Conservation (phyloP, 345 rosid species). For the Lepidium aucheri region DNA sequence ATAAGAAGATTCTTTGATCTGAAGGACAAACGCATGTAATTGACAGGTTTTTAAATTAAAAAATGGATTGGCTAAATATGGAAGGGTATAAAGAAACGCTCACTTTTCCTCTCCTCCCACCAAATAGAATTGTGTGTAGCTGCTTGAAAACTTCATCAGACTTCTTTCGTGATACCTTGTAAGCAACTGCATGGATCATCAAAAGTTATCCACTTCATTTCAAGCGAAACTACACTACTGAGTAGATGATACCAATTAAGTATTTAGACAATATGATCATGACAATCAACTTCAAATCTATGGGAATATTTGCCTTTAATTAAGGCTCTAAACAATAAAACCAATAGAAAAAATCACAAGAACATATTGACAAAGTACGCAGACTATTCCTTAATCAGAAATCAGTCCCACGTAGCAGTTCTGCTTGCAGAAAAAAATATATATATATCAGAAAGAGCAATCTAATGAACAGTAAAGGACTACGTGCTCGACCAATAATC, state of each 20-base stretch:
- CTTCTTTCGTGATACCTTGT: conserved; percentile 72
- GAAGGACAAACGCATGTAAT: neutral
- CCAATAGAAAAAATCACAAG: too few relatives aligned
- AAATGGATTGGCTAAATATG: neutral
- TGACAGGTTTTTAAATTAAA: neutral
- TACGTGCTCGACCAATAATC: neutral
- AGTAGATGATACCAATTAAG: too few relatives aligned
- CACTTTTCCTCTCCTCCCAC: conserved; percentile 80
- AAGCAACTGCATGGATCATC: conserved; percentile 52
- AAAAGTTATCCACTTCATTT: neutral
- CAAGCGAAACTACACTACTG: neutral
- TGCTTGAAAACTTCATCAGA: conserved; percentile 62
- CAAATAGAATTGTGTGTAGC: conserved; percentile 68
- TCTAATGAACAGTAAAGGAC: neutral
- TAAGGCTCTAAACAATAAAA: too few relatives aligned
- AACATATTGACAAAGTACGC: too few relatives aligned
- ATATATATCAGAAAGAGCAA: neutral
- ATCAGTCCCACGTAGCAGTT: too few relatives aligned
- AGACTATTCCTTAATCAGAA: too few relatives aligned
- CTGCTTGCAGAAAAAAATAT: too few relatives aligned
- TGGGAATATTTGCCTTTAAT: too few relatives aligned
- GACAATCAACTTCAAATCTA: too few relatives aligned
- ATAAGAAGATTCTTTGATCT: neutral
- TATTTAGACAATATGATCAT: too few relatives aligned
- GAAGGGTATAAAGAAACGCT: conserved; percentile 7